phyloP scores from a whole-genome alignment of 163 green algal genomes.

The Scenedesmus sp. region DNA sequence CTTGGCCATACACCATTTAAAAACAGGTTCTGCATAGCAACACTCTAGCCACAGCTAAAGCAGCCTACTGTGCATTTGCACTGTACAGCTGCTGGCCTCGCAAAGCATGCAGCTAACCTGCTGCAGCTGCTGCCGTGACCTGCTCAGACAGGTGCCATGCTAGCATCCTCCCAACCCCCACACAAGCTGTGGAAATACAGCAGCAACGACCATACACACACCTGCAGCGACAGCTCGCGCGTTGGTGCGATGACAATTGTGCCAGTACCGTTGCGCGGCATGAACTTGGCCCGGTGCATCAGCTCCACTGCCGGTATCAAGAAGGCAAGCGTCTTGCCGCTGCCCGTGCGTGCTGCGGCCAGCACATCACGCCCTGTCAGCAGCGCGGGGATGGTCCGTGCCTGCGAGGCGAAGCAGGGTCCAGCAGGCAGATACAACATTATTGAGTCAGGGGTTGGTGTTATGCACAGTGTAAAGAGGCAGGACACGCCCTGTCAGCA shows the following conservation, averaged over 20 bases:
- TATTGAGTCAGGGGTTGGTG: neutral
- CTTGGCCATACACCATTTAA: too few relatives aligned
- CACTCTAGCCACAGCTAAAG: too few relatives aligned
- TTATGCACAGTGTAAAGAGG: too few relatives aligned
- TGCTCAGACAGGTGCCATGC: neutral
- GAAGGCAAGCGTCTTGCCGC: slow-evolving; percentile 99
- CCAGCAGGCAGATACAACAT: neutral
- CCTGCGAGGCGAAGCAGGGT: slow-evolving; percentile 70
- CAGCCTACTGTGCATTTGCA: too few relatives aligned
- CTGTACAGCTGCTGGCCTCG: slow-evolving; percentile 91
- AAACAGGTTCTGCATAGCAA: too few relatives aligned
- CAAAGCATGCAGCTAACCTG: neutral
- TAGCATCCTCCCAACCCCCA: neutral
- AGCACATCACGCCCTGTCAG: slow-evolving; percentile 95
- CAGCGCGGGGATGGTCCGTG: slow-evolving; percentile 94
- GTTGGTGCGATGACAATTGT: slow-evolving; percentile 95
- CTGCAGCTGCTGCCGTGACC: neutral
- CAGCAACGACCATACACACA: slow-evolving; percentile 55
- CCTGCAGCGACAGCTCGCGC: slow-evolving; percentile 93
- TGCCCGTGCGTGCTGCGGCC: slow-evolving; percentile 95
- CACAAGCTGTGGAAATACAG: neutral
- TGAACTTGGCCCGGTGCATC: slow-evolving; percentile 94
- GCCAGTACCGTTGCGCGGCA: slow-evolving; percentile 95
- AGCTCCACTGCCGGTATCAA: slow-evolving; percentile 96
- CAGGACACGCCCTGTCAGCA: too few relatives aligned